Percentiles rank a stretch among this genome's conserved stretches.
Evolutionary conservation across 2,329 filamentous ascomycete genomes (phyloP).

Genomic region (Cladophialophora chaetospira): DNA sequence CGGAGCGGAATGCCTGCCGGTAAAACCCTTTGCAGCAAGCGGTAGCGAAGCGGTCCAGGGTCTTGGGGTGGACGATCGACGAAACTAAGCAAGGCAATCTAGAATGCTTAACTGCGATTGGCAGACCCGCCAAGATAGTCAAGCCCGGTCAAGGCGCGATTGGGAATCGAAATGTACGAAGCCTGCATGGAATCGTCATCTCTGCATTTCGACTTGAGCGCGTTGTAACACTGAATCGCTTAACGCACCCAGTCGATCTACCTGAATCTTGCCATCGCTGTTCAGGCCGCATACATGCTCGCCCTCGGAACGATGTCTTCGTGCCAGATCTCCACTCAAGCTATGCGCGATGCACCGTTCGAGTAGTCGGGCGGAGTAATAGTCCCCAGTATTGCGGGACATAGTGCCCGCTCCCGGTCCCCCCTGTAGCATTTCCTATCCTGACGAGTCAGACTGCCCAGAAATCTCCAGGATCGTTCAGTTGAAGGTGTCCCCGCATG

Average conservation of each 20-base stretch:
- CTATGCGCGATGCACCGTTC: background rate
- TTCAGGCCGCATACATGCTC: background rate
- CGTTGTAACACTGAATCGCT: conserved; percentile 19
- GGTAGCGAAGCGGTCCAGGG: background rate
- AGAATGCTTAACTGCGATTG: conserved; percentile 15
- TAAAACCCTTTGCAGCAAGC: no score
- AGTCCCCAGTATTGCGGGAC: background rate
- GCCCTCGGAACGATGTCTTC: background rate
- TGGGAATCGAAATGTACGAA: background rate
- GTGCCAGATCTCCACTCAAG: background rate
- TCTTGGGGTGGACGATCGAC: background rate
- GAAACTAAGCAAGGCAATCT: background rate
- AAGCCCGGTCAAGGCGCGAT: background rate
- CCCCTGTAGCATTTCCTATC: background rate
- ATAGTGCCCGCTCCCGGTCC: background rate
- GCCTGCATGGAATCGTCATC: conserved; percentile 13
- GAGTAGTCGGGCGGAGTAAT: background rate
- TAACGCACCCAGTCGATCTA: conserved; percentile 1
- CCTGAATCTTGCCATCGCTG: conserved; percentile 4
- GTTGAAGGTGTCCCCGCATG: no score
- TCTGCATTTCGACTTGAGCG: conserved; percentile 3
- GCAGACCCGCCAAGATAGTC: conserved; percentile 10
- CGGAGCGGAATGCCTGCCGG: no score
- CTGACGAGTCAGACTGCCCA: background rate
- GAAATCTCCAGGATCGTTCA: conserved; percentile 5